phyloP scores from a whole-genome alignment of 768 basidiomycete species.

The Hypsizygus marmoreus region DNA sequence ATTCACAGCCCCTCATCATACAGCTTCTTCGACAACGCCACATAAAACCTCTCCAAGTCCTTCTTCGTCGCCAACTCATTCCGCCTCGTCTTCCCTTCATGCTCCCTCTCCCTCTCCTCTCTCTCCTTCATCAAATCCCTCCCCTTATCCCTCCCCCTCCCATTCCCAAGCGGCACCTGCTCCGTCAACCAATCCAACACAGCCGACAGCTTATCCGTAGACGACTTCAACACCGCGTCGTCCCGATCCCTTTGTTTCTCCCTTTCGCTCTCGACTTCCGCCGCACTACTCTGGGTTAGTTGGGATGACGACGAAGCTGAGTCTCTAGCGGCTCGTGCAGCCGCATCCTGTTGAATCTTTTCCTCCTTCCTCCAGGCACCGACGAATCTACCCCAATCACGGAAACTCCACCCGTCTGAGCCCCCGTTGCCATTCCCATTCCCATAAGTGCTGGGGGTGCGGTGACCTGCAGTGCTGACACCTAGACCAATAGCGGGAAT shows the following conservation, averaged over 20 bases:
- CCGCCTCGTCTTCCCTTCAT: constrained; percentile 30
- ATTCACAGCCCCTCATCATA: constrained; percentile 87
- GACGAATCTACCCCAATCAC: constrained; percentile 68
- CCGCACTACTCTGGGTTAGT: constrained; percentile 9
- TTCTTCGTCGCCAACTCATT: constrained; percentile 65
- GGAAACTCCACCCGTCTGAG: constrained; percentile 47
- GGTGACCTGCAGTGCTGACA: constrained; percentile 12
- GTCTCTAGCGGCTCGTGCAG: constrained; percentile 13
- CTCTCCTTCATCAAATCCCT: constrained; percentile 15
- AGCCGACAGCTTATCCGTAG: constrained; percentile 70
- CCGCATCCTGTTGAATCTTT: constrained; percentile 39
- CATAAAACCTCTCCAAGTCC: constrained; percentile 87
- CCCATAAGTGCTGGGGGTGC: constrained; percentile 18
- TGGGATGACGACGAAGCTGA: neutral
- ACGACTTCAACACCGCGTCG: constrained; percentile 62
- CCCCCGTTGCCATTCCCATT: too few relatives aligned
- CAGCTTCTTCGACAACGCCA: constrained; percentile 85
- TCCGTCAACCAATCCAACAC: constrained; percentile 84
- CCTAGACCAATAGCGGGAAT: constrained; percentile 46
- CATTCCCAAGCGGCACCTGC: constrained; percentile 47
- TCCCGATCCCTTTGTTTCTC: constrained; percentile 19
- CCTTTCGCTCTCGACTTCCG: constrained; percentile 22
- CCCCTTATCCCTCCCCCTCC: constrained; percentile 11
- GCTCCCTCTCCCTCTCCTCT: constrained; percentile 18
- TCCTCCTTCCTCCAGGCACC: constrained; percentile 62